These are phyloP conservation scores for Euryodendron excelsum DNA, from an alignment of 148 eudicot species.

Conservation along the genomic window DNA sequence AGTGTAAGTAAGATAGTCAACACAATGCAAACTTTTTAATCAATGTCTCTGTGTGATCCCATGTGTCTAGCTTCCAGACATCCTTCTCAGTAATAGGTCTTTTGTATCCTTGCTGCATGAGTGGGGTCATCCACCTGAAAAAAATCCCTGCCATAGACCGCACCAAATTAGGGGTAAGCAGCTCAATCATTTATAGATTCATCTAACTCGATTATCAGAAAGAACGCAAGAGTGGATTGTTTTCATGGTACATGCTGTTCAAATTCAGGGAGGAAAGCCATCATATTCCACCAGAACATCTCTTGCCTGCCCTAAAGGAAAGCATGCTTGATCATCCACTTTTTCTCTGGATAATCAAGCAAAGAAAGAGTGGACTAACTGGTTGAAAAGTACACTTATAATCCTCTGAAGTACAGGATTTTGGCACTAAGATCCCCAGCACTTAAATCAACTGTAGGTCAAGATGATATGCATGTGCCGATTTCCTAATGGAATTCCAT, in stretches of 20 bases:
- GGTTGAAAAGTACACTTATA: too few relatives aligned
- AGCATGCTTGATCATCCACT: too few relatives aligned
- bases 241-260: too few relatives aligned
- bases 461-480: neutral
- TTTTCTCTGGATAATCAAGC: too few relatives aligned
- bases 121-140: constrained; percentile 63
- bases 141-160: constrained; percentile 34
- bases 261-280: too few relatives aligned
- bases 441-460: too few relatives aligned
- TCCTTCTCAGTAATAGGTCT: constrained; percentile 64
- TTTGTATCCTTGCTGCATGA: constrained; percentile 56
- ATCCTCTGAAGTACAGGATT: too few relatives aligned
- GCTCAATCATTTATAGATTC: neutral
- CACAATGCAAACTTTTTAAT: constrained; percentile 31
- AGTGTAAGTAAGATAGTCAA: neutral
- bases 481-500: neutral
- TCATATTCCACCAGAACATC: too few relatives aligned
- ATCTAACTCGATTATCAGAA: constrained; percentile 1
- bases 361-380: too few relatives aligned
- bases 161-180: constrained; percentile 6
- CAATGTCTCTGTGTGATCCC: constrained; percentile 60
- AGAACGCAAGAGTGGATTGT: neutral
- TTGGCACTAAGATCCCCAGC: too few relatives aligned
- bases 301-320: too few relatives aligned
- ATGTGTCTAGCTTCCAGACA: constrained; percentile 60